Conservation (phyloP, 2,329 filamentous ascomycete species). For the Myrmaecium sp. region DNA sequence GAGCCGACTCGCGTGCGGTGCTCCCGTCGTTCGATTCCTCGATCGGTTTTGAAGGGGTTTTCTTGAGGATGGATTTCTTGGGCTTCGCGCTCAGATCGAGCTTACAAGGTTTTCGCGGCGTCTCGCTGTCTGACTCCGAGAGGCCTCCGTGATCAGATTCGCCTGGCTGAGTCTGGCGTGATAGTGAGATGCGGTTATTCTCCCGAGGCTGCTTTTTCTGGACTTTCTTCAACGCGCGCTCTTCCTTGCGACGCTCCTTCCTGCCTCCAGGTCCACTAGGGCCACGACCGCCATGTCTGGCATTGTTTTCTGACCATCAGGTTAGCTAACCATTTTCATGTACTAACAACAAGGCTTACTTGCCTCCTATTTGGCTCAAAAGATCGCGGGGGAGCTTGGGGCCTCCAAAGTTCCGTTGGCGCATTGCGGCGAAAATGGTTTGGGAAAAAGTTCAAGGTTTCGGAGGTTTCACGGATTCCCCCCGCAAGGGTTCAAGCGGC, state of each 20-base stretch:
- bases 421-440: slow-evolving; percentile 16
- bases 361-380: slow-evolving; percentile 26
- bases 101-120: too few species aligned
- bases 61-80: slow-evolving; percentile 14
- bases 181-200: slow-evolving; percentile 1
- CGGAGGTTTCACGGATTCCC: background rate
- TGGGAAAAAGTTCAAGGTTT: slow-evolving; percentile 13
- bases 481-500: background rate
- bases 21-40: slow-evolving; percentile 5
- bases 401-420: slow-evolving; percentile 16
- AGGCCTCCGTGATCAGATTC: too few species aligned
- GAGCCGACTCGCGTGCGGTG: slow-evolving; percentile 8
- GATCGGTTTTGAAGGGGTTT: slow-evolving; percentile 7
- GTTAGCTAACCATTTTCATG: too few species aligned
- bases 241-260: slow-evolving; percentile 51
- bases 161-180: too few species aligned
- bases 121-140: slow-evolving; percentile 11
- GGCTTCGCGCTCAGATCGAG: slow-evolving; percentile 6
- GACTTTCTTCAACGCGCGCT: slow-evolving; percentile 44
- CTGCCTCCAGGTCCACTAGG: slow-evolving; percentile 23
- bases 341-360: slow-evolving; percentile 5
- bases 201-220: slow-evolving; percentile 13
- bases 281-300: slow-evolving; percentile 7
- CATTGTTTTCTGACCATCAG: slow-evolving; percentile 8
- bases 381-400: slow-evolving; percentile 30